Evolutionary conservation across 495 filamentous ascomycete species (phyloP).

Genomic region (Immersiella caudata): DNA sequence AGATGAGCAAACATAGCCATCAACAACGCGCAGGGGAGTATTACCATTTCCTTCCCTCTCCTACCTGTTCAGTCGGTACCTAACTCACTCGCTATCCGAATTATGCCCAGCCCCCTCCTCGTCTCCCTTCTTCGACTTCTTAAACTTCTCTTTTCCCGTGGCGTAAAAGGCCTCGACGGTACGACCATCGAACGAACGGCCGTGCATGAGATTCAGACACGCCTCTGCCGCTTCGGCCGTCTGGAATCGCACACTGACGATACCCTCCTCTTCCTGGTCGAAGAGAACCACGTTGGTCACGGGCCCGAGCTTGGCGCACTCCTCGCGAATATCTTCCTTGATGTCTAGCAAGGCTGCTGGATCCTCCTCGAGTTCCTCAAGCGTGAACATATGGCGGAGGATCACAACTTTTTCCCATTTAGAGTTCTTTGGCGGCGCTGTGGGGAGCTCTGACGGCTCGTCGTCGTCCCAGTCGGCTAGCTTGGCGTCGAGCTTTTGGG

Average conservation of each 20-base stretch:
- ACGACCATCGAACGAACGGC: constrained; percentile 74
- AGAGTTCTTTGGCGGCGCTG: constrained; percentile 35
- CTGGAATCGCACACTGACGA: constrained; percentile 79
- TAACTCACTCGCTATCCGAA: constrained; percentile 28
- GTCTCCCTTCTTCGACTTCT: constrained; percentile 59
- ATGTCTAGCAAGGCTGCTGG: constrained; percentile 83
- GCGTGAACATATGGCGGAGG: constrained; percentile 92
- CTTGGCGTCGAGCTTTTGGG: constrained; percentile 84
- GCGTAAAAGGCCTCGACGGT: constrained; percentile 76
- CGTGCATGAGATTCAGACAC: constrained; percentile 78
- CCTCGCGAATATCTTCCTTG: constrained; percentile 89
- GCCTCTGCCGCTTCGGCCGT: constrained; percentile 68
- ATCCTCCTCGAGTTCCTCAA: constrained; percentile 83
- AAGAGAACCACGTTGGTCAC: constrained; percentile 91
- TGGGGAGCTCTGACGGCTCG: constrained; percentile 42
- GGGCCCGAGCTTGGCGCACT: constrained; percentile 81
- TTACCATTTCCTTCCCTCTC: constrained; percentile 5
- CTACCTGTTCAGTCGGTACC: not conserved
- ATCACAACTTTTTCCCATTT: constrained; percentile 81
- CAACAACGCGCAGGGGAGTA: not conserved
- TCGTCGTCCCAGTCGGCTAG: constrained; percentile 94
- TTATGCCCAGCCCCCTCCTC: constrained; percentile 43
- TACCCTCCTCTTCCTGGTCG: constrained; percentile 83
- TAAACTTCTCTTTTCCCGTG: constrained; percentile 75
- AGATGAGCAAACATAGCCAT: not conserved